A percentile compares a stretch with the other conserved stretches of the same genome.
These are phyloP conservation scores for Ogataea henricii DNA, from an alignment of 805 yeast genomes.

Conservation along the genomic window DNA sequence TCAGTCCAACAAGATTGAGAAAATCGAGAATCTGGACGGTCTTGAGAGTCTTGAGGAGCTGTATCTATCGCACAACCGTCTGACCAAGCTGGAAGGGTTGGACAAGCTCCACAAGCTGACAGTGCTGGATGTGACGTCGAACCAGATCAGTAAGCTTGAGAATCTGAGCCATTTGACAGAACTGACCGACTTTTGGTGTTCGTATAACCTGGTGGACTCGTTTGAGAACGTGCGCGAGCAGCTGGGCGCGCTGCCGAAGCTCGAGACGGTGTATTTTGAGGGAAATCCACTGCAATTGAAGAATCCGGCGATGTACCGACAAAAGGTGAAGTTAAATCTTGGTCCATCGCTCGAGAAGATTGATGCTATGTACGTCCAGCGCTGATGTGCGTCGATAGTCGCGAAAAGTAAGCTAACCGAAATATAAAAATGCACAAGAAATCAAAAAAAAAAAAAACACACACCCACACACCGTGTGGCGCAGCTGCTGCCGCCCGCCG, in stretches of 20 bases:
- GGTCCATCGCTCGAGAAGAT: constrained; percentile 76
- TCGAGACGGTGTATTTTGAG: constrained; percentile 92
- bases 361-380: constrained; percentile 75
- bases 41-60: constrained; percentile 77
- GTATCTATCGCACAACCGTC: constrained; percentile 83
- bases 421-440: background rate
- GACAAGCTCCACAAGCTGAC: constrained; percentile 67
- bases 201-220: constrained; percentile 67
- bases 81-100: constrained; percentile 73
- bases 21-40: constrained; percentile 78
- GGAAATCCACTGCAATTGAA: constrained; percentile 82
- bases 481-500: too few relatives aligned
- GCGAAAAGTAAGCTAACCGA: background rate
- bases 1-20: constrained; percentile 79
- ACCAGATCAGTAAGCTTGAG: constrained; percentile 60
- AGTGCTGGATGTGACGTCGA: constrained; percentile 81
- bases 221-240: constrained; percentile 71
- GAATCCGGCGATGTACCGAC: constrained; percentile 80
- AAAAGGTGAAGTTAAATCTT: constrained; percentile 73
- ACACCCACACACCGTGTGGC: too few relatives aligned
- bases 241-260: constrained; percentile 57
- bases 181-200: constrained; percentile 95
- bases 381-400: background rate
- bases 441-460: background rate
- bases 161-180: constrained; percentile 63